phyloP scores from a whole-genome alignment of 768 basidiomycete species.

The Pleurotus giganteus region DNA sequence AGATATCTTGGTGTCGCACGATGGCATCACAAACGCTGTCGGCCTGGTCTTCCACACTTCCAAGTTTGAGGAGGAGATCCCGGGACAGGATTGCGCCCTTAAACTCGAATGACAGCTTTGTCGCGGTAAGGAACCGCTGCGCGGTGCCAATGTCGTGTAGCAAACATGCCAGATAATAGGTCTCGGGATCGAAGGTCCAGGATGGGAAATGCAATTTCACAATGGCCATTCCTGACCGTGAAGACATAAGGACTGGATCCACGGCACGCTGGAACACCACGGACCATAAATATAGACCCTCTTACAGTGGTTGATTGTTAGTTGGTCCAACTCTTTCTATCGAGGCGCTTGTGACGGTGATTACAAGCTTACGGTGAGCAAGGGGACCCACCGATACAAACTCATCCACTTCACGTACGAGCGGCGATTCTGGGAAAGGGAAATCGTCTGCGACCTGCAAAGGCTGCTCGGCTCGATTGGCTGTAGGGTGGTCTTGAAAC shows the following conservation, averaged over 20 bases:
- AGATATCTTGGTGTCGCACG: constrained; percentile 45
- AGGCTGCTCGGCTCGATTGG: constrained; percentile 33
- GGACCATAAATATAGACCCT: constrained; percentile 51
- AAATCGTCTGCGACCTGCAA: constrained; percentile 43
- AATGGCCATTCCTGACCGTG: constrained; percentile 41
- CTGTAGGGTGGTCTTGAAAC: constrained; percentile 44
- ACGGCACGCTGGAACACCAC: constrained; percentile 6
- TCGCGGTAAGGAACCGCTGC: constrained; percentile 44
- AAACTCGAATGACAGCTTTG: constrained; percentile 58
- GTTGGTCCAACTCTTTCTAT: constrained; percentile 40
- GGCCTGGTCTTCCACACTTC: constrained; percentile 47
- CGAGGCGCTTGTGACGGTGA: not conserved
- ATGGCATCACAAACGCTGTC: constrained; percentile 53
- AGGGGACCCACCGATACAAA: constrained; percentile 33
- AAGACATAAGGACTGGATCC: not conserved
- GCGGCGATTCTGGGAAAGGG: constrained; percentile 38
- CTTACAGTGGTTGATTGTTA: constrained; percentile 48
- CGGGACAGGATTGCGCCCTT: constrained; percentile 52
- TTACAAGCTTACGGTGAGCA: not conserved
- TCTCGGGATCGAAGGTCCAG: constrained; percentile 42
- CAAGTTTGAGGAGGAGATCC: constrained; percentile 40
- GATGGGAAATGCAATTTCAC: constrained; percentile 43
- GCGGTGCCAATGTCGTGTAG: constrained; percentile 54
- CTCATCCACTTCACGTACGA: constrained; percentile 35
- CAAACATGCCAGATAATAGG: constrained; percentile 49